Percentiles rank a stretch among this genome's conserved stretches.
Conservation (phyloP, 1,139 yeast genomes). For the Lodderomyces beijingensis region DNA sequence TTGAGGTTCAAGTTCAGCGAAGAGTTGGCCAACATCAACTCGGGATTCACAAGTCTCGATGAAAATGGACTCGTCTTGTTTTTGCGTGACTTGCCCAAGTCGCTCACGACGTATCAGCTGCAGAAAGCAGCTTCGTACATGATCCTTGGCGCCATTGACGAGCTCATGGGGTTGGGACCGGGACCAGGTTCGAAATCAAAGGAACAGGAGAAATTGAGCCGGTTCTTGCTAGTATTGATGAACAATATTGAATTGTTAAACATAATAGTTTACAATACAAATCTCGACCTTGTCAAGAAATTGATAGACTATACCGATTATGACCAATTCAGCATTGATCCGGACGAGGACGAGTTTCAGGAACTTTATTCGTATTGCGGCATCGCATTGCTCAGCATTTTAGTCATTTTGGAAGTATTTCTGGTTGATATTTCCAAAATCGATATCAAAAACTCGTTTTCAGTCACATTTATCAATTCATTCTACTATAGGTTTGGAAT, state of each 20-base stretch:
- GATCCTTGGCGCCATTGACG: constrained; percentile 30
- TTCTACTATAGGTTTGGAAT: constrained; percentile 32
- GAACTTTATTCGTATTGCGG: constrained; percentile 71
- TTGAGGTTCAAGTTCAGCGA: constrained; percentile 22
- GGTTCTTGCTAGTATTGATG: constrained; percentile 46
- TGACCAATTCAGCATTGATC: constrained; percentile 32
- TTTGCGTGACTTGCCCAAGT: constrained; percentile 15
- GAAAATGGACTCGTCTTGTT: constrained; percentile 48
- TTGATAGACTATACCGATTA: constrained; percentile 33
- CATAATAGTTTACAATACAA: constrained; percentile 32
- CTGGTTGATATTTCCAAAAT: constrained; percentile 30
- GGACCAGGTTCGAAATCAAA: constrained; percentile 33
- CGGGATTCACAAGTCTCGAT: constrained; percentile 53
- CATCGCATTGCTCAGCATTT: constrained; percentile 46
- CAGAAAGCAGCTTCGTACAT: constrained; percentile 7
- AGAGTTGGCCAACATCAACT: constrained; percentile 41
- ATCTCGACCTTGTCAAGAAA: constrained; percentile 18
- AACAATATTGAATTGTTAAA: constrained; percentile 39
- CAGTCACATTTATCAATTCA: constrained; percentile 30
- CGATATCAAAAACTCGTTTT: constrained; percentile 25
- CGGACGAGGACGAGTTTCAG: constrained; percentile 54
- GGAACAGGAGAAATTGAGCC: constrained; percentile 42
- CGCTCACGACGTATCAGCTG: neutral
- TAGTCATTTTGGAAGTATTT: constrained; percentile 42
- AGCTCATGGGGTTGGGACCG: no score